A percentile compares a stretch with the other conserved stretches of the same genome.
Conservation (phyloP, 2,329 filamentous ascomycete genomes). For the Pyrenophora seminiperda region DNA sequence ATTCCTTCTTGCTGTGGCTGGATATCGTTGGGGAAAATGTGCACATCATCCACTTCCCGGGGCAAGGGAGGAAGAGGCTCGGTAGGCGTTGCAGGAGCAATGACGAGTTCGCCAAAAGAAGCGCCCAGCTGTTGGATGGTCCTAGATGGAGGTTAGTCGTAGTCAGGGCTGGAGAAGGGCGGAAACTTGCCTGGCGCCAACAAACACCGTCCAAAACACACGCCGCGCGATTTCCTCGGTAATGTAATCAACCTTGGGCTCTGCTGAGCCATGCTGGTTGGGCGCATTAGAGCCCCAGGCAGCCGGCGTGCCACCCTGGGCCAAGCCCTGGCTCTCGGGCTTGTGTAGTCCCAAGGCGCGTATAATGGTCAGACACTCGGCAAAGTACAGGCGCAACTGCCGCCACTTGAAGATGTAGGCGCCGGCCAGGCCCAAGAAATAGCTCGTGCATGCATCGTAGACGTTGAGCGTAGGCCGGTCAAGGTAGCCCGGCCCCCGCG, state of each 20-base stretch:
- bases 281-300: conserved; percentile 45
- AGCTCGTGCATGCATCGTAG: conserved; percentile 73
- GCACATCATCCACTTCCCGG: conserved; percentile 82
- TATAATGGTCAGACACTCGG: conserved; percentile 72
- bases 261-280: conserved; percentile 44
- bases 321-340: conserved; percentile 53
- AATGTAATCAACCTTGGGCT: conserved; percentile 51
- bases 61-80: conserved; percentile 81
- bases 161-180: background rate
- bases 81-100: conserved; percentile 75
- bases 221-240: conserved; percentile 61
- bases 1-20: conserved; percentile 70
- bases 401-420: conserved; percentile 72
- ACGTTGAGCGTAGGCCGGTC: conserved; percentile 60
- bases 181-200: conserved; percentile 66
- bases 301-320: conserved; percentile 44
- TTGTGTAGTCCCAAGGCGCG: conserved; percentile 70
- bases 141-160: conserved; percentile 49
- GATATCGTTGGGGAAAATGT: conserved; percentile 73
- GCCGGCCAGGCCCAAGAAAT: conserved; percentile 71
- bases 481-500: conserved; percentile 65
- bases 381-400: conserved; percentile 70
- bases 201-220: conserved; percentile 82
- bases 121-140: conserved; percentile 79
- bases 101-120: conserved; percentile 71